These are phyloP conservation scores for Monilinia aucupariae DNA, from an alignment of 2,329 filamentous ascomycete genomes.

Conservation along the genomic window DNA sequence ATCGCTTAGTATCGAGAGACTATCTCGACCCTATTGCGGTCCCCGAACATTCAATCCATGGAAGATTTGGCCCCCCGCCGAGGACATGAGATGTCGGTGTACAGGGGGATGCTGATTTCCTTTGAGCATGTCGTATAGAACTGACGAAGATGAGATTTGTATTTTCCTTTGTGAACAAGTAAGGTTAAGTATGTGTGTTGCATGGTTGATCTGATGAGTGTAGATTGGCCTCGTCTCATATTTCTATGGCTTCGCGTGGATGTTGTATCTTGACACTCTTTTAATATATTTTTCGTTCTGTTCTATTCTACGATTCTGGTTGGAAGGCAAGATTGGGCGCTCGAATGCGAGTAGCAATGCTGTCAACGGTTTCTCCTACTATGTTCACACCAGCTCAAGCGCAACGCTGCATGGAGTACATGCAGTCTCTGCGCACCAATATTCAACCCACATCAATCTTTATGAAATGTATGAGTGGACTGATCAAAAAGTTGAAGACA, in stretches of 20 bases:
- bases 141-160: neutral
- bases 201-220: constrained; percentile 2
- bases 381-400: neutral
- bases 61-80: constrained; percentile 1
- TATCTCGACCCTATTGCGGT: constrained; percentile 5
- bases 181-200: neutral
- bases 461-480: neutral
- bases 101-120: neutral
- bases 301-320: neutral
- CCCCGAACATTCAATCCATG: constrained; percentile 4
- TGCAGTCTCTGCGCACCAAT: neutral
- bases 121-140: neutral
- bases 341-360: neutral
- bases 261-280: neutral
- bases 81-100: constrained; percentile 13
- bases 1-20: neutral
- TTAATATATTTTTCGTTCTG: constrained; percentile 3
- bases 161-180: constrained; percentile 5
- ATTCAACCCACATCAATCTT: neutral
- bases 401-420: neutral
- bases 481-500: neutral
- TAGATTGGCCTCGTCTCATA: neutral
- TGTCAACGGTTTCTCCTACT: neutral
- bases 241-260: neutral
- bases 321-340: constrained; percentile 1